Base-by-base conservation (phyloP, 129 eudicot genomes). In the Flaveria robusta region DNA sequence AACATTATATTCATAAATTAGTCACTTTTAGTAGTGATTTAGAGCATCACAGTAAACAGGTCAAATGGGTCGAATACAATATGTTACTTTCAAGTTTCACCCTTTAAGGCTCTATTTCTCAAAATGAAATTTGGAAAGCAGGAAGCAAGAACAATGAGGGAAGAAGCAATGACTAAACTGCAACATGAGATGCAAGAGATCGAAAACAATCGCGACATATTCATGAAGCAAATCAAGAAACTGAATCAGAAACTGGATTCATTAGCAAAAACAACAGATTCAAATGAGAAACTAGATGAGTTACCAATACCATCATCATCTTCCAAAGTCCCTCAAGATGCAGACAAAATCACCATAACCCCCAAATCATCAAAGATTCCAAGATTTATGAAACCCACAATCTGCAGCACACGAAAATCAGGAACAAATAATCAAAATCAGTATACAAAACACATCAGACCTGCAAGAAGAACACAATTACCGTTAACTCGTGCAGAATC, bases 361-460 rank as follows among this genome's bases (percentile, higher is more conserved):
- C 79, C 72, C 7, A 71, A 31, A 15, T 47, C 79, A 58, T 66
- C 66, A 54, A 72, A 67, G 52, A n/a, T 67, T 23, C 86, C 86
- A 49, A 72, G 86, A 7, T 83, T 77, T 18, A 83, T 83, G 86
- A 83, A 62, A 79, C 79, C 83, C 59, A 83, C 86, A 68, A 58
- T 83, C 41, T 77, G 86, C 77, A 83, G 86, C 41, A 83, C 74
- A 73, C 74, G 80, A 24, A 83, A 73, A 83, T 77, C 80, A 42
- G 83, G 83, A 77, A 72, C 71, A 0, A 47, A 71, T 16, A 50
- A 67, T 46, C 86, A 83, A 43, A 82, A 14, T 55, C 46, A 60
- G 20, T 49, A 55, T n/a, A 68, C 67, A 12, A 83, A 72, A 66
- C 68, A 67, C 15, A 50, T 56, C 42, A 72, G 66, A 50, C 76